These are phyloP conservation scores for Emmonsiellopsis sp. DNA, from an alignment of 2,329 filamentous ascomycete species.

Conservation along the genomic window DNA sequence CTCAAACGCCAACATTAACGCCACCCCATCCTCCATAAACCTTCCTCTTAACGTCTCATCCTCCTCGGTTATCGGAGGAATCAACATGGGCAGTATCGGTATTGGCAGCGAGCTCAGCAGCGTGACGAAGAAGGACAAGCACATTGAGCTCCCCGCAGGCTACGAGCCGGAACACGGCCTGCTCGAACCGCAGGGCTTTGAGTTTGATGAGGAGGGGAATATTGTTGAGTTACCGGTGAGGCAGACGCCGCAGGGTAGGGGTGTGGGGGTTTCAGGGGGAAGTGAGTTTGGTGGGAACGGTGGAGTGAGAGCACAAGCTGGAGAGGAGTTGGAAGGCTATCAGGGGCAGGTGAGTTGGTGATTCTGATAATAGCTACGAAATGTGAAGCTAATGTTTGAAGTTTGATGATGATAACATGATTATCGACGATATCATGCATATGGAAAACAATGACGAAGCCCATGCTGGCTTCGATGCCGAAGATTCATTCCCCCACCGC, in stretches of 20 bases:
- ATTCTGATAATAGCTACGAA: slow-evolving; percentile 3
- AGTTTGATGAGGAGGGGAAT: slow-evolving; percentile 54
- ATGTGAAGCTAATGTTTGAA: slow-evolving; percentile 9
- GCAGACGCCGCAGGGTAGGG: slow-evolving; percentile 6
- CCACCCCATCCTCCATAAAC: too few relatives aligned
- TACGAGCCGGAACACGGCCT: slow-evolving; percentile 37
- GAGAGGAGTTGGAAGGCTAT: slow-evolving; percentile 27
- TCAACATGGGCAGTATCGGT: slow-evolving; percentile 29
- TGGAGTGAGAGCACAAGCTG: slow-evolving; percentile 34
- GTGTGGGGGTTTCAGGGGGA: slow-evolving; percentile 13
- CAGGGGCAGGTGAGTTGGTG: slow-evolving; percentile 27
- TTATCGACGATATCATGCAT: slow-evolving; percentile 23
- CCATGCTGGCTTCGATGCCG: slow-evolving; percentile 13
- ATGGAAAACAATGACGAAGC: slow-evolving; percentile 3
- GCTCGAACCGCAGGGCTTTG: slow-evolving; percentile 47
- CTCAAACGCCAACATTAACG: too few relatives aligned
- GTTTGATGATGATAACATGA: slow-evolving; percentile 13
- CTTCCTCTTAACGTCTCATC: slow-evolving; percentile 41
- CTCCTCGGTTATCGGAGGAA: slow-evolving; percentile 37
- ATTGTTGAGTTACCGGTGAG: slow-evolving; percentile 39
- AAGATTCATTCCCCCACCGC: slow-evolving; percentile 12
- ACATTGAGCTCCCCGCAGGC: slow-evolving; percentile 19
- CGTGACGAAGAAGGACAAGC: slow-evolving; percentile 24
- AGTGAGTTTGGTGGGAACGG: slow-evolving; percentile 30
- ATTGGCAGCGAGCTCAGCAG: slow-evolving; percentile 34